Conservation (phyloP, 2,329 filamentous ascomycete species). For the Lizonia empirigonia region DNA sequence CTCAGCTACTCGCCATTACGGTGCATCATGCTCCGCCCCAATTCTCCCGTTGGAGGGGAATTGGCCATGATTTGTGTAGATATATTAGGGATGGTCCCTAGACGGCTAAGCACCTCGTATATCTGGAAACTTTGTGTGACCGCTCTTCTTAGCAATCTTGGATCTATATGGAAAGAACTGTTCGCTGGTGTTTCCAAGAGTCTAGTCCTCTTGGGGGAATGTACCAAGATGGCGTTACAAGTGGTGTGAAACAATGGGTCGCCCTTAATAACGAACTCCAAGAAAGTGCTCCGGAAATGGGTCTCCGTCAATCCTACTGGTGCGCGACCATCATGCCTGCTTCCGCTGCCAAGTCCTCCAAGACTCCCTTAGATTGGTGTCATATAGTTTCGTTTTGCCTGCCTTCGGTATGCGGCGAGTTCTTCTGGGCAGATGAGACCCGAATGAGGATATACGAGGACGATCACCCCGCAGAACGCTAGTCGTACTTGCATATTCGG, state of each 20-base stretch:
- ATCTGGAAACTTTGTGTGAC: background rate
- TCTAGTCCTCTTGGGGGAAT: background rate
- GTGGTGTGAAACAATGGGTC: conserved; percentile 9
- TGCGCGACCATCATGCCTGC: conserved; percentile 9
- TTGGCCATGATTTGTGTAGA: conserved; percentile 7
- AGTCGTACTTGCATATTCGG: background rate
- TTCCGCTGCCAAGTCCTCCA: conserved; percentile 13
- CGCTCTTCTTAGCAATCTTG: conserved; percentile 11
- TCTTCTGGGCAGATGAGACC: background rate
- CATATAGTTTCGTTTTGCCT: background rate
- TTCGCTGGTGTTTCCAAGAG: background rate
- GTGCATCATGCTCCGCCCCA: background rate
- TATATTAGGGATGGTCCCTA: background rate
- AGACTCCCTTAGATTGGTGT: conserved; percentile 8
- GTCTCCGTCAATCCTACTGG: conserved; percentile 6
- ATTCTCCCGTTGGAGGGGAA: conserved; percentile 8
- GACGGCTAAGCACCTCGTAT: background rate
- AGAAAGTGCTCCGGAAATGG: background rate
- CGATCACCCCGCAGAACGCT: conserved; percentile 15
- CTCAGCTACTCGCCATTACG: background rate
- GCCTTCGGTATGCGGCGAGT: background rate
- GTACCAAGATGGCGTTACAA: conserved; percentile 2
- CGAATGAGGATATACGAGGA: conserved; percentile 1
- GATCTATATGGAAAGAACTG: background rate
- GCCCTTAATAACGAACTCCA: conserved; percentile 7